A percentile compares a stretch with the other conserved stretches of the same genome.
phyloP scores from a whole-genome alignment of 2,329 filamentous ascomycete genomes.

The Curvularia lunata region DNA sequence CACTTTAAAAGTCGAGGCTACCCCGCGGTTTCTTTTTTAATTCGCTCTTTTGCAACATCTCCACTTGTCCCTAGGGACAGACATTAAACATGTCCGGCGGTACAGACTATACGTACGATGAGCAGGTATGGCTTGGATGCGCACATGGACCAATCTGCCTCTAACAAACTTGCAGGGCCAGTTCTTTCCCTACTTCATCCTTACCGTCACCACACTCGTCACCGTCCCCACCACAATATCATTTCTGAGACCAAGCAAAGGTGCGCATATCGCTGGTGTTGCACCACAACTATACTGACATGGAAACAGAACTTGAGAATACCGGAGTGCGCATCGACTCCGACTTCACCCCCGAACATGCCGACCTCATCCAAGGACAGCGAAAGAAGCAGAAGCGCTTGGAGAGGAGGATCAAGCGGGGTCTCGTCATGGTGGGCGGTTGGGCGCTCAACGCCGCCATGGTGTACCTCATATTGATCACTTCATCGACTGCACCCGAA shows the following conservation, averaged over 20 bases:
- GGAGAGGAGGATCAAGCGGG: constrained; percentile 86
- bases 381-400: constrained; percentile 87
- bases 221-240: constrained; percentile 90
- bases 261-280: constrained; percentile 47
- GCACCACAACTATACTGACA: constrained; percentile 20
- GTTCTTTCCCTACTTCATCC: constrained; percentile 99
- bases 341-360: constrained; percentile 81
- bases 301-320: constrained; percentile 69
- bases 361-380: constrained; percentile 80
- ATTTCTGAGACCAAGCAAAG: constrained; percentile 78
- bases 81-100: constrained; percentile 46
- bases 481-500: constrained; percentile 72
- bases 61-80: constrained; percentile 27
- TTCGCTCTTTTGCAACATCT: constrained; percentile 25
- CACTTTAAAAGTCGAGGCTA: constrained; percentile 24
- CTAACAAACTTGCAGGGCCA: constrained; percentile 67
- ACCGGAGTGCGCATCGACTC: constrained; percentile 83
- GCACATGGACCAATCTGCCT: neutral
- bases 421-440: constrained; percentile 74
- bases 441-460: constrained; percentile 88
- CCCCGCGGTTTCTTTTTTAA: constrained; percentile 23
- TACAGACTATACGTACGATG: constrained; percentile 97
- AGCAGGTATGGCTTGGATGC: constrained; percentile 65
- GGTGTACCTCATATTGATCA: constrained; percentile 86
- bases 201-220: constrained; percentile 85